phyloP scores from a whole-genome alignment of 169 alveolate genomes.

The Eimeria brunetti region DNA sequence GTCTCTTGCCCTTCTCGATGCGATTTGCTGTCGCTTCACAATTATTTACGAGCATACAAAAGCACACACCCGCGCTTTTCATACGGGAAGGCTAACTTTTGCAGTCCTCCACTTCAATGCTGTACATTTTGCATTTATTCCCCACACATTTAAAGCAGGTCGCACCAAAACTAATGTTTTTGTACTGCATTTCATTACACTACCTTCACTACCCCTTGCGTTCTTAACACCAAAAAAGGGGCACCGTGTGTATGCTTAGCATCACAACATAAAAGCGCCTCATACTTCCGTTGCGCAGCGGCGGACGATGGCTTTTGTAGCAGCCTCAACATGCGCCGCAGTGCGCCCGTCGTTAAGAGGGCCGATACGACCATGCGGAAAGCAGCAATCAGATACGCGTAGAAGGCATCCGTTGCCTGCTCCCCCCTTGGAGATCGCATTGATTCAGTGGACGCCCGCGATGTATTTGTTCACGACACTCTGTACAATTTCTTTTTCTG shows the following conservation, averaged over 20 bases:
- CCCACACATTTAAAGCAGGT: neutral
- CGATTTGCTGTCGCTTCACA: neutral
- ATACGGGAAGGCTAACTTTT: neutral
- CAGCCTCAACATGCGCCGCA: neutral
- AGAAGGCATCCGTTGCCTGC: neutral
- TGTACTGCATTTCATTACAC: neutral
- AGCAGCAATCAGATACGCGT: neutral
- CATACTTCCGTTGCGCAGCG: neutral
- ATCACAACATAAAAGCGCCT: neutral
- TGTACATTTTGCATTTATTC: too few species aligned
- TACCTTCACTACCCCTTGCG: neutral
- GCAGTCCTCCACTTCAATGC: neutral
- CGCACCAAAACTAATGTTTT: neutral
- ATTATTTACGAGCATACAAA: neutral
- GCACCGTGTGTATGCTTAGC: neutral
- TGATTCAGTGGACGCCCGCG: neutral
- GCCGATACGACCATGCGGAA: neutral
- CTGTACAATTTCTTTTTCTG: neutral
- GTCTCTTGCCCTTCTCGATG: neutral
- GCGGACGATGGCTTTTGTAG: neutral
- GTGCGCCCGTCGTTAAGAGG: neutral
- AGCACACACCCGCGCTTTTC: neutral
- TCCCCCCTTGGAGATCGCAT: neutral
- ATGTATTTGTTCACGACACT: neutral
- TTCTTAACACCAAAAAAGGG: too few species aligned